These are phyloP conservation scores for Fomes fomentarius DNA, from an alignment of 1,284 basidiomycete genomes.

Conservation along the genomic window DNA sequence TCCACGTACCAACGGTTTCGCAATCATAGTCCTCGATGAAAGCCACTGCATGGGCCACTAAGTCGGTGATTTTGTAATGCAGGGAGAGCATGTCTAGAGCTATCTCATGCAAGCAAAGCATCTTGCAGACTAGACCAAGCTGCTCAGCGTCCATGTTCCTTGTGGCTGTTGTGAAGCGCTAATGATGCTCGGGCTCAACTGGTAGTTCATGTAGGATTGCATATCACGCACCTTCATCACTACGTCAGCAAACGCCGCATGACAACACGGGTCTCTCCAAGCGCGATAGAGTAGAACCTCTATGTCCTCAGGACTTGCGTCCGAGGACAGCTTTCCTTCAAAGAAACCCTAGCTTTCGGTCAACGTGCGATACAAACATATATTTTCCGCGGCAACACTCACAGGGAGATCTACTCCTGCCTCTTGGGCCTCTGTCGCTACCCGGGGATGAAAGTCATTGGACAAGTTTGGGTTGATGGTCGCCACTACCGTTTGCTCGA, in stretches of 20 bases:
- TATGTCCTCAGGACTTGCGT: conserved; percentile 54
- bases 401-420: conserved; percentile 58
- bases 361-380: background rate
- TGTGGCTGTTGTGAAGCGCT: conserved; percentile 60
- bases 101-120: conserved; percentile 58
- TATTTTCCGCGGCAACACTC: conserved; percentile 18
- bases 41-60: conserved; percentile 62
- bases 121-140: conserved; percentile 65
- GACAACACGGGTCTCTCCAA: conserved; percentile 62
- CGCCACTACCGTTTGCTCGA: conserved; percentile 54
- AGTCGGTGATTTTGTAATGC: conserved; percentile 63
- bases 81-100: conserved; percentile 71
- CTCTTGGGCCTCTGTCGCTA: conserved; percentile 62
- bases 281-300: conserved; percentile 55
- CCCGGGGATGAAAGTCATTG: conserved; percentile 49
- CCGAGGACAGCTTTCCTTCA: conserved; percentile 60
- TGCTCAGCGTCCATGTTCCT: conserved; percentile 63
- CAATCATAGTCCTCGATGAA: conserved; percentile 76
- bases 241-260: conserved; percentile 58
- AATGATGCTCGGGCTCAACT: too few relatives aligned
- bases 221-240: conserved; percentile 53
- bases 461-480: conserved; percentile 54
- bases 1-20: conserved; percentile 69
- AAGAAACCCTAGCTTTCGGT: conserved; percentile 53
- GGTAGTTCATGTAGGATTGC: too few relatives aligned